Evolutionary conservation across 2,329 filamentous ascomycete species (phyloP), one percentile per base, ranked within the genome.

Genomic region (Fusarium mangiferae): DNA sequence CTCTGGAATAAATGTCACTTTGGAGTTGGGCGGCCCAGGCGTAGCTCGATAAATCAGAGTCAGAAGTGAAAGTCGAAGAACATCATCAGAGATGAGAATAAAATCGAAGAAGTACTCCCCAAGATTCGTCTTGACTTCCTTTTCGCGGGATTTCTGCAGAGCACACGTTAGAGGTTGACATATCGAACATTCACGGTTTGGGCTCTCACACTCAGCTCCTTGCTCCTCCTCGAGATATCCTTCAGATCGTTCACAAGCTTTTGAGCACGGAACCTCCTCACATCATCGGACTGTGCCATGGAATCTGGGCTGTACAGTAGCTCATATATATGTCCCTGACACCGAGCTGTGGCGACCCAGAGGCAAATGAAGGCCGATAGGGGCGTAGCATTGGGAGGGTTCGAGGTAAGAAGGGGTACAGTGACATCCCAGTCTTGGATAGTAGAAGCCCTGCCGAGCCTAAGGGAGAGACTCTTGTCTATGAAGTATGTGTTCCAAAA

Each of bases 401-500:
- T 66, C 13, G 57, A 82, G 84, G 35, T 78, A 69, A 75, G 77
- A 73, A 73, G 78, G 44, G 80, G 84, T 10, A 82, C 78, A 22
- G 80, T 87, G 63, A 91, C 87, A 67, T 91, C 89, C 79, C 87
- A 90, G 73, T 90, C 87, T 48, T 87, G 88, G 6, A 91, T 84
- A 9, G 84, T 84, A 1, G 88, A 86, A 0, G 87, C 82, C 22
- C 83, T 84, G 0, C 89, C 89, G 8, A 91, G 80, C 6, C 88
- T 85, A 7, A 91, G 83, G 0, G 88, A 87, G 24, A 91, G 80
- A 24, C 84, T 84, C 66, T 88, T 90, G 68, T 90, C 87, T 22
- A 90, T 80, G 52, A 87, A 85, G 71, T 91, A 91, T 0, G 87
- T 80, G 42, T 82, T 84, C 90, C 89, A 91, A 75, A 91, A 91